Evolutionary conservation across 2,329 filamentous ascomycete species (phyloP).

Genomic region (Rhynchosporium agropyri): DNA sequence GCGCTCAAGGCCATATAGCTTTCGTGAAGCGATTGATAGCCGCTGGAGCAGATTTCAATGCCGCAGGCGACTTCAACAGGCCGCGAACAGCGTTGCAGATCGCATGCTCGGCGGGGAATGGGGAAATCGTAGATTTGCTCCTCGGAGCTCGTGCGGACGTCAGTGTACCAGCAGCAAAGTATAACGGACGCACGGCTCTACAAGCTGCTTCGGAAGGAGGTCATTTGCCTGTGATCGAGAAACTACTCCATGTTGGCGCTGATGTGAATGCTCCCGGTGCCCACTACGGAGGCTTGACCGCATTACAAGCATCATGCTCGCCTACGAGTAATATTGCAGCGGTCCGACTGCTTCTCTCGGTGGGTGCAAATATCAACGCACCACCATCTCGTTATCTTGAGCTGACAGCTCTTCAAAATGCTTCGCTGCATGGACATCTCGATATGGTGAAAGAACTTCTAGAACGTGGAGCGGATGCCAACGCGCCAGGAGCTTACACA

Average conservation of each 20-base stretch:
- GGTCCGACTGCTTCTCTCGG: neutral
- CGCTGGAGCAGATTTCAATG: constrained; percentile 15
- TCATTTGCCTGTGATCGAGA: constrained; percentile 5
- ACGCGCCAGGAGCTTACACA: neutral
- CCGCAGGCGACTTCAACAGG: constrained; percentile 1
- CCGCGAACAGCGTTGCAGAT: constrained; percentile 14
- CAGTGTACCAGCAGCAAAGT: constrained; percentile 8
- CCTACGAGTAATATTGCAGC: constrained; percentile 7
- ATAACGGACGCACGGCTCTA: constrained; percentile 7
- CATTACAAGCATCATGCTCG: constrained; percentile 10
- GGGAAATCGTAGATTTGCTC: constrained; percentile 7
- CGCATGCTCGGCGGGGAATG: neutral
- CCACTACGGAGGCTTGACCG: constrained; percentile 5
- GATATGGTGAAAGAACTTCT: constrained; percentile 6
- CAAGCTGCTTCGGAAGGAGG: constrained; percentile 10
- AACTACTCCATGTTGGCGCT: neutral
- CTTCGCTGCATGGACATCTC: constrained; percentile 9
- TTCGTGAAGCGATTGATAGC: constrained; percentile 1
- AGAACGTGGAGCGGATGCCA: neutral
- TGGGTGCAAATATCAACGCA: constrained; percentile 6
- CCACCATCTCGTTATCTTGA: constrained; percentile 10
- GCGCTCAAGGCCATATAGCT: neutral
- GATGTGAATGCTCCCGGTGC: constrained; percentile 7
- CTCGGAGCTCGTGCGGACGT: constrained; percentile 2
- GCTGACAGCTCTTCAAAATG: constrained; percentile 7